Base-by-base conservation (phyloP, 1,284 basidiomycete species). In the Ceratobasidium sp. region DNA sequence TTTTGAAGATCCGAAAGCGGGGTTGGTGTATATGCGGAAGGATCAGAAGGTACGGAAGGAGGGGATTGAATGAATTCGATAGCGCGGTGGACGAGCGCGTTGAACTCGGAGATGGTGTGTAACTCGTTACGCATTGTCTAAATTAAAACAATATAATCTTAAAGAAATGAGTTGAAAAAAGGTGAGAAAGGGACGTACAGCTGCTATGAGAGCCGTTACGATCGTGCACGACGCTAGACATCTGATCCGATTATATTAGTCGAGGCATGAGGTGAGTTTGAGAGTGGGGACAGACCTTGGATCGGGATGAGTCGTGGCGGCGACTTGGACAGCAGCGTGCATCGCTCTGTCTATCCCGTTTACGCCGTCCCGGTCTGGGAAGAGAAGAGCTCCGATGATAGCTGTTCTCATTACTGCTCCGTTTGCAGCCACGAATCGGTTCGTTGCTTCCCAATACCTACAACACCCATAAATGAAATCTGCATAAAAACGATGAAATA, bases 161-260 rank as follows among this genome's bases (percentile, higher is more conserved):
- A n/a, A n/a, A n/a, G n/a, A 5, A 3, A 40, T 58, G 13, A 40
- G 15, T 20, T 20, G 4, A 12, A 55, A 20, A 55, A 55, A 63
- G 33, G 33, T 13, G 20, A 33, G 60, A 18, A 20, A 28, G 23
- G 44, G 40, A 64, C 77, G 40, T 42, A 78, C 77, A 18, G 69
- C 68, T 20, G 77, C 77, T 5, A 78, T 61, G 1, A 78, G 70
- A 2, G 40, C 77, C 13, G 77, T 73, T 18, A 66, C 77, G 23
- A 78, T 75, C n/a, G 77, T 56, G 23, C 77, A 78, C 23, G 77
- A 78, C 0, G 44, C 77, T 28, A 78, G 51, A 51, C 77, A 78
- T 26, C 77, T 70, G n/a, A 55, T 28, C 20, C 18, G 10, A 12
- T 23, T 4, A 20, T 20, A 55, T 55, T 55, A 55, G 53, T 26